A percentile compares a stretch with the other conserved stretches of the same genome.
Conservation (phyloP, 495 filamentous ascomycete genomes). For the Hypoxylon cercidicola region DNA sequence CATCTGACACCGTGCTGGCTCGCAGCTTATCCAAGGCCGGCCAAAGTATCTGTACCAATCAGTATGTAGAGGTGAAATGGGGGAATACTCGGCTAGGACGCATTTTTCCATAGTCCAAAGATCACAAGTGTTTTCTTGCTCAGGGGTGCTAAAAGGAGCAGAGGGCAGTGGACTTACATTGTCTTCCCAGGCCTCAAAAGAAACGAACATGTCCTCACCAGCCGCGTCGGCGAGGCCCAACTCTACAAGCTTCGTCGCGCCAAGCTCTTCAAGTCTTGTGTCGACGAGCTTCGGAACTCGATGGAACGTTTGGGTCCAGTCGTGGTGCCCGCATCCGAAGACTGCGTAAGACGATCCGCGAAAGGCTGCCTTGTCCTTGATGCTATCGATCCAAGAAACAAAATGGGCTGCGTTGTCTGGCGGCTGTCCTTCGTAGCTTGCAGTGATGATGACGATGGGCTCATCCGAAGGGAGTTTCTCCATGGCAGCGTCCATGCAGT, state of each 20-base stretch:
- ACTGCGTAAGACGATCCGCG: constrained; percentile 66
- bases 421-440: constrained; percentile 71
- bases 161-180: constrained; percentile 25
- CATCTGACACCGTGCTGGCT: constrained; percentile 54
- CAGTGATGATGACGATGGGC: constrained; percentile 68
- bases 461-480: constrained; percentile 66
- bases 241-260: constrained; percentile 59
- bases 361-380: constrained; percentile 51
- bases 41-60: constrained; percentile 54
- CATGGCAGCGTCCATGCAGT: constrained; percentile 63
- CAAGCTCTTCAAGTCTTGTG: constrained; percentile 54
- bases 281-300: constrained; percentile 70
- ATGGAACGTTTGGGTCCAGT: constrained; percentile 76
- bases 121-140: too few species aligned
- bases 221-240: constrained; percentile 67
- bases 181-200: constrained; percentile 70
- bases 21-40: constrained; percentile 47
- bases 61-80: neutral
- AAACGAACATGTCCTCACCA: constrained; percentile 66
- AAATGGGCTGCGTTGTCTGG: constrained; percentile 75
- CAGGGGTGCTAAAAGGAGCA: neutral
- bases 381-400: constrained; percentile 67
- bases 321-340: constrained; percentile 63
- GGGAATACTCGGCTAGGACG: neutral
- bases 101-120: too few species aligned